A percentile compares a stretch with the other conserved stretches of the same genome.
These are phyloP conservation scores for Tolypocladium endophyticum DNA, from an alignment of 2,329 filamentous ascomycete genomes.

Conservation along the genomic window DNA sequence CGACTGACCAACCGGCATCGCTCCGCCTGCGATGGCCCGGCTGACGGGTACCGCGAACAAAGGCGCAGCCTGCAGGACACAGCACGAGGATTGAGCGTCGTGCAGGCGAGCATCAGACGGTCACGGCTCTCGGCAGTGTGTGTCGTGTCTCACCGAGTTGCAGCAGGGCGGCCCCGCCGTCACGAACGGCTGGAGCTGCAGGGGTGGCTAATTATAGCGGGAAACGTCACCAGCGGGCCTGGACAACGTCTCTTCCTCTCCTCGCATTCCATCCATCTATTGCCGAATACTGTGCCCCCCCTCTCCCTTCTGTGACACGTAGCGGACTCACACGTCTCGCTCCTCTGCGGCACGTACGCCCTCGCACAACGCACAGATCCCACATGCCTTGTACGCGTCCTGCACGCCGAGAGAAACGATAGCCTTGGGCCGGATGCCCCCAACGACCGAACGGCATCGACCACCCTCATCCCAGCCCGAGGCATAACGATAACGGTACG, in stretches of 20 bases:
- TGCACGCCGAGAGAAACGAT: neutral
- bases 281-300: neutral
- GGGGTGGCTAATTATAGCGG: neutral
- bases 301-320: neutral
- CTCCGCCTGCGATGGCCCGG: too few relatives aligned
- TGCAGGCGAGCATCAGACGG: too few relatives aligned
- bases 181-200: neutral
- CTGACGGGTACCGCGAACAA: too few relatives aligned
- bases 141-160: too few relatives aligned
- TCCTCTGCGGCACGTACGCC: neutral
- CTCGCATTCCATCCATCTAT: neutral
- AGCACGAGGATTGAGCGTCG: too few relatives aligned
- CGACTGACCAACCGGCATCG: too few relatives aligned
- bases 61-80: too few relatives aligned
- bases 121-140: too few relatives aligned
- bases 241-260: neutral
- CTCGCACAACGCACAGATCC: neutral
- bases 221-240: neutral
- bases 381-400: neutral
- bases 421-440: neutral
- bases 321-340: neutral
- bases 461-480: neutral
- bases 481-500: neutral
- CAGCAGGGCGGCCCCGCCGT: neutral
- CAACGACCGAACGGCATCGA: neutral